Conservation (phyloP, 148 eudicot genomes). For the Silene uniflora region DNA sequence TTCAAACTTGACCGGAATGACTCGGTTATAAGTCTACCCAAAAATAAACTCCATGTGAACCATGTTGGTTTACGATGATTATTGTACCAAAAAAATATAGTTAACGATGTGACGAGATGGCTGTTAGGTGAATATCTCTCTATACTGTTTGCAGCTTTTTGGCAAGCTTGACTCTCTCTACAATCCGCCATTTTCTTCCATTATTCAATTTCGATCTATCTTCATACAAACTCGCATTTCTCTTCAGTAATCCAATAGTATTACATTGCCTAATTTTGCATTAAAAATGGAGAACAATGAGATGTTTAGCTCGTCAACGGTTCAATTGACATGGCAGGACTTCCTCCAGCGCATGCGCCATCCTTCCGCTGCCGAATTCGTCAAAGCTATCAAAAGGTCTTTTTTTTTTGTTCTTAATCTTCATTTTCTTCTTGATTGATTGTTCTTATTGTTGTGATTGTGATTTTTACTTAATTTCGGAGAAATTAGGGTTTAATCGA, state of each 20-base stretch:
- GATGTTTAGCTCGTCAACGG: constrained; percentile 67
- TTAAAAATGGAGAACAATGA: constrained; percentile 62
- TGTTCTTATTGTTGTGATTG: not conserved
- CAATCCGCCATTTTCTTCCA: not conserved
- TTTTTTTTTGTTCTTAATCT: not conserved
- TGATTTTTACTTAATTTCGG: not conserved
- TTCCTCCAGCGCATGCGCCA: constrained; percentile 98
- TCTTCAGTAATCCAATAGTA: not conserved
- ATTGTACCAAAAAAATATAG: too few species aligned
- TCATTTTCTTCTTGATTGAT: not conserved
- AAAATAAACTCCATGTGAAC: too few species aligned
- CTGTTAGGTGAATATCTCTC: too few species aligned
- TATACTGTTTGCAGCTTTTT: too few species aligned
- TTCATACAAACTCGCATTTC: not conserved
- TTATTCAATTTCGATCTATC: constrained; percentile 10
- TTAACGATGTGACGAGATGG: too few species aligned
- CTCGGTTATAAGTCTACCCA: too few species aligned
- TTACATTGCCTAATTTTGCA: too few species aligned
- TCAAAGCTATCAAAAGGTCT: constrained; percentile 91
- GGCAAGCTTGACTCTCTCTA: too few species aligned
- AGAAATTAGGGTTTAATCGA: not conserved
- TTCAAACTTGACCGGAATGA: too few species aligned
- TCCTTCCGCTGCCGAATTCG: constrained; percentile 91
- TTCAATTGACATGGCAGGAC: constrained; percentile 89
- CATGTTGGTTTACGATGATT: too few species aligned